A percentile compares a stretch with the other conserved stretches of the same genome.
Conservation (phyloP, 2,329 filamentous ascomycete genomes). For the Zalaria obscura region DNA sequence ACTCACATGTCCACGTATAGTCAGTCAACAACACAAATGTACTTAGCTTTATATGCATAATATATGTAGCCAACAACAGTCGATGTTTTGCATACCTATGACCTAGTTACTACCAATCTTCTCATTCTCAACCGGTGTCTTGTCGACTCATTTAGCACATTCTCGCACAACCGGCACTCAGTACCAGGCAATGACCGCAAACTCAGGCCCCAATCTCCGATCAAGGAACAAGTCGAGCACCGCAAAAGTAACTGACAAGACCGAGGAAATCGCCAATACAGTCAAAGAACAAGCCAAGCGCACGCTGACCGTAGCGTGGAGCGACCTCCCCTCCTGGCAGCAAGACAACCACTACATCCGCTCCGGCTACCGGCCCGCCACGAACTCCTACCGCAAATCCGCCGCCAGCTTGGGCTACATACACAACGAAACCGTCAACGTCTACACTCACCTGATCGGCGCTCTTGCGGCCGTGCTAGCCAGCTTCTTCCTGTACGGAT, state of each 20-base stretch:
- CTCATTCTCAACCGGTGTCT: too few relatives aligned
- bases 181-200: background rate
- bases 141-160: too few relatives aligned
- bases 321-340: constrained; percentile 30
- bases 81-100: too few relatives aligned
- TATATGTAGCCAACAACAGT: too few relatives aligned
- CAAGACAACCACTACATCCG: constrained; percentile 56
- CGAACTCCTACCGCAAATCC: constrained; percentile 45
- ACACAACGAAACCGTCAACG: constrained; percentile 59
- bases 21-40: too few relatives aligned
- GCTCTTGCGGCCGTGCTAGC: constrained; percentile 42
- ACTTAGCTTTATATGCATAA: too few relatives aligned
- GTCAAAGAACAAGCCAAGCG: constrained; percentile 22
- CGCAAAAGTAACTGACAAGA: constrained; percentile 1
- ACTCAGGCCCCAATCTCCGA: background rate
- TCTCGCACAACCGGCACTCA: too few relatives aligned
- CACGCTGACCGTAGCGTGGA: constrained; percentile 29
- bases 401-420: constrained; percentile 45
- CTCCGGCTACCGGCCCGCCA: constrained; percentile 49
- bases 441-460: constrained; percentile 58
- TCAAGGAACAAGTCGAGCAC: background rate
- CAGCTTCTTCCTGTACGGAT: constrained; percentile 39
- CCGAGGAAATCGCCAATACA: constrained; percentile 1
- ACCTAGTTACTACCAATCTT: too few relatives aligned
- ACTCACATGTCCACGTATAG: too few relatives aligned